Evolutionary conservation across 202 grass and related monocot species (phyloP), one percentile per base, ranked within the genome.

Genomic region (Panicum hallii): DNA sequence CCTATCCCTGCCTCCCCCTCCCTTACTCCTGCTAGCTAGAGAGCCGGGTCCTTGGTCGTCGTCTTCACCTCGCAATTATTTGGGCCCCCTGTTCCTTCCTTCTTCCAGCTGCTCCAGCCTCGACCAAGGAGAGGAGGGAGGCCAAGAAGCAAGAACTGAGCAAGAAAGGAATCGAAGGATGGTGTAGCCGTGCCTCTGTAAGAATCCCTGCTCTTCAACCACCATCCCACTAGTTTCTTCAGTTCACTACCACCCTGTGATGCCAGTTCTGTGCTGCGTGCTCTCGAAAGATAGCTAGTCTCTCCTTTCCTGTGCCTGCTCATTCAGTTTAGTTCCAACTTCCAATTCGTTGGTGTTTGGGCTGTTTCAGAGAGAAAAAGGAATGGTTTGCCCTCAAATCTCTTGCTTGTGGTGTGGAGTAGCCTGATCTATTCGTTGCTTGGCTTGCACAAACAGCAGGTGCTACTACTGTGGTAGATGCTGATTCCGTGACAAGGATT

Each of bases 121-220:
- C 58, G 22, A 28, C 22, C 11, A 23, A 49, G 44, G 44, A 71
- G 13, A 48, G 22, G 3, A 71, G n/a, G 10, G 41, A 32, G 38
- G 34, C 15, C 60, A 63, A 15, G 44, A 54, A 28, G 11, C 60
- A 63, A 15, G 44, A 54, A 28, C 23, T 10, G 53, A 16, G 63
- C 63, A 11, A 55, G 61, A 84, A 19, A 20, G 11, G 11, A 47
- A 47, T 47, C 45, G 2, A 49, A 53, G 36, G 69, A 87, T 90
- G 89, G 89, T 75, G 84, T 75, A 84, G 84, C 86, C 69, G 89
- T 55, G 84, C 63, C 70, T 87, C 84, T 80, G 89, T 90, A 80
- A 90, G 84, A 42, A 36, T 42, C 62, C 22, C 38, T 17, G 34
- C 47, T 30, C 16, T 57, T 3, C 72, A 36, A 6, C 48, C 16